Percentiles rank a stretch among this genome's conserved stretches.
These are phyloP conservation scores for Heliamphora exappendiculata DNA, from an alignment of 148 eudicot genomes.

Conservation along the genomic window DNA sequence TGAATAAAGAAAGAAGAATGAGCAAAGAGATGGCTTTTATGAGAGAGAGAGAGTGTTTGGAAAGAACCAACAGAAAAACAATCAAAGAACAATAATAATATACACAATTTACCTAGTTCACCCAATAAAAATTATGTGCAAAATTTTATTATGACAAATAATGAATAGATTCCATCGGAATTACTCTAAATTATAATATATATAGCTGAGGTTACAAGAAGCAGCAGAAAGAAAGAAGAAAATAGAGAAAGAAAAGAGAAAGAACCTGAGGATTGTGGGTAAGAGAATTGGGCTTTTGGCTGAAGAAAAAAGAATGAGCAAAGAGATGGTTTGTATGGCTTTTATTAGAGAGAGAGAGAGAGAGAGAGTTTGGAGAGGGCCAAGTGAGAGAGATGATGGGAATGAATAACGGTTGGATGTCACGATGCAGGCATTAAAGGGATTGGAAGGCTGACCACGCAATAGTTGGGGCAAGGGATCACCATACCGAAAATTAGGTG, in stretches of 20 bases:
- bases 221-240: background rate
- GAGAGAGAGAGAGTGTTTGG: too few relatives aligned
- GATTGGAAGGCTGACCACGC: slow-evolving; percentile 12
- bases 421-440: background rate
- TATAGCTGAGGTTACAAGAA: too few relatives aligned
- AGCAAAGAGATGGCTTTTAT: too few relatives aligned
- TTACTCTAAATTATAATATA: too few relatives aligned
- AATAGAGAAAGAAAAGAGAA: background rate
- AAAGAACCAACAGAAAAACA: too few relatives aligned
- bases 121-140: too few relatives aligned
- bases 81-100: too few relatives aligned
- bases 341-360: background rate
- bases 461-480: background rate
- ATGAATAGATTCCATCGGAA: too few relatives aligned
- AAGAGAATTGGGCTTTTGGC: background rate
- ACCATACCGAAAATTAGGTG: background rate
- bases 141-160: too few relatives aligned
- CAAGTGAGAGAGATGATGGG: slow-evolving; percentile 7
- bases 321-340: background rate
- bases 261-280: background rate
- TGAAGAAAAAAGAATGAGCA: background rate
- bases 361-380: background rate
- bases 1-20: too few relatives aligned
- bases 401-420: slow-evolving; percentile 11
- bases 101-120: too few relatives aligned